Evolutionary conservation across 192 early-diverging fungal species (phyloP).

Genomic region (Bifiguratus adelaidae): DNA sequence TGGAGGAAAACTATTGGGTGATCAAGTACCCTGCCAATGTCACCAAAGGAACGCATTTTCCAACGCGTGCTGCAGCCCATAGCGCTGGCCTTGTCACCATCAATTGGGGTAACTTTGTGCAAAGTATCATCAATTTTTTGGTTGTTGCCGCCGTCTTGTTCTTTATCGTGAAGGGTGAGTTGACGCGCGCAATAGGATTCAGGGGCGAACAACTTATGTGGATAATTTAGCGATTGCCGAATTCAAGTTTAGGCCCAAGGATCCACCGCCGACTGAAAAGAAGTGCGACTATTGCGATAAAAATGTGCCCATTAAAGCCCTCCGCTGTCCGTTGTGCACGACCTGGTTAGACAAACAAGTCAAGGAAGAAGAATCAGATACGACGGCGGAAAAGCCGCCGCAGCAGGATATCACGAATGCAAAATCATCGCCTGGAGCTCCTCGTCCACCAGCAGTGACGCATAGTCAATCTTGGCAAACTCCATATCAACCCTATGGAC

Average conservation of each 20-base stretch:
- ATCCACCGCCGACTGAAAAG: not conserved
- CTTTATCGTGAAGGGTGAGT: slow-evolving; percentile 37
- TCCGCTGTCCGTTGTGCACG: slow-evolving; percentile 12
- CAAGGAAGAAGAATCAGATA: not conserved
- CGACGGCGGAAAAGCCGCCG: not conserved
- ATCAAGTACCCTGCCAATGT: no score
- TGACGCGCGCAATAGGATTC: not conserved
- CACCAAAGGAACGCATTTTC: not conserved
- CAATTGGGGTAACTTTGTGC: slow-evolving; percentile 53
- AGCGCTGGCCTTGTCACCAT: slow-evolving; percentile 36
- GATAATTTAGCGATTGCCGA: not conserved
- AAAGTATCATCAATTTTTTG: slow-evolving; percentile 53
- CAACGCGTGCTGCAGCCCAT: slow-evolving; percentile 19
- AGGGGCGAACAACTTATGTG: not conserved
- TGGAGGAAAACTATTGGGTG: not conserved
- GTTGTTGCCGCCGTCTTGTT: slow-evolving; percentile 45
- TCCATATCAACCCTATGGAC: no score
- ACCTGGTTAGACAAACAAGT: slow-evolving; percentile 15
- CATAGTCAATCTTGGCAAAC: no score
- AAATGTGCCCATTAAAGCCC: not conserved
- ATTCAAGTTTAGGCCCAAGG: not conserved
- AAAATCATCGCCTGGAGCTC: no score
- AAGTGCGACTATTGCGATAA: slow-evolving; percentile 9
- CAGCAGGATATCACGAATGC: not conserved
- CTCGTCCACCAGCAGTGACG: no score